Percentiles rank a stretch among this genome's conserved stretches.
Evolutionary conservation across 2,329 filamentous ascomycete genomes (phyloP).

Genomic region (Fusarium sp.): DNA sequence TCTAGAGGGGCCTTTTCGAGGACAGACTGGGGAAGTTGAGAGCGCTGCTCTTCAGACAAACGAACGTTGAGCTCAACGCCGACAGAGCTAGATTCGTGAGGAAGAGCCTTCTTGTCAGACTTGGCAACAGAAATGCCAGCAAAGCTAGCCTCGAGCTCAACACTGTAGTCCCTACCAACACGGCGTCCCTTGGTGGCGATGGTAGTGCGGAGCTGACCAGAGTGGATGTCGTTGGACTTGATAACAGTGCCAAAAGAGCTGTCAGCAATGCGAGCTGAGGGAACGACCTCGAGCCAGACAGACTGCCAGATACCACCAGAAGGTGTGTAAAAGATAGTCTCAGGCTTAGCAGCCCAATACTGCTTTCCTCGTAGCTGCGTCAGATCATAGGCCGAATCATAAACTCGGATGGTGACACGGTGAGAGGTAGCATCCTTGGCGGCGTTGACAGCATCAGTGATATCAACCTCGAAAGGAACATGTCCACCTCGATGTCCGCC

Average conservation of each 20-base stretch:
- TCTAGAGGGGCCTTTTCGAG: conserved; percentile 49
- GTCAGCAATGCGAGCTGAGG: conserved; percentile 62
- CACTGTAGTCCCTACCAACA: conserved; percentile 57
- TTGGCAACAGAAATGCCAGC: conserved; percentile 60
- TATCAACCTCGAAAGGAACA: conserved; percentile 67
- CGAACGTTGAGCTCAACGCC: conserved; percentile 61
- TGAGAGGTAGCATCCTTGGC: conserved; percentile 43
- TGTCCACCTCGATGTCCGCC: conserved; percentile 69
- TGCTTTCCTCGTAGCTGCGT: conserved; percentile 76
- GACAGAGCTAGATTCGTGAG: conserved; percentile 61
- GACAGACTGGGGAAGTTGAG: conserved; percentile 53
- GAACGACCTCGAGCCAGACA: conserved; percentile 68
- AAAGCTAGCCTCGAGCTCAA: conserved; percentile 66
- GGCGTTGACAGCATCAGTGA: conserved; percentile 60
- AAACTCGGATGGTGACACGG: conserved; percentile 66
- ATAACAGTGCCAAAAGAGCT: conserved; percentile 69
- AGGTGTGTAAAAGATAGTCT: conserved; percentile 70
- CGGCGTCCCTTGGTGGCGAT: conserved; percentile 62
- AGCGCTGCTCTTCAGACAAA: conserved; percentile 55
- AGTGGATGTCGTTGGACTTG: conserved; percentile 63
- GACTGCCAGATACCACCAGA: conserved; percentile 69
- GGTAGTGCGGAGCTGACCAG: conserved; percentile 61
- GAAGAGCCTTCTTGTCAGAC: conserved; percentile 55
- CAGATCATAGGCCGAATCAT: conserved; percentile 72
- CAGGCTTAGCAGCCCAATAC: conserved; percentile 70